These are phyloP conservation scores for Thuja plicata DNA, from an alignment of 83 land plant species.

Conservation along the genomic window DNA sequence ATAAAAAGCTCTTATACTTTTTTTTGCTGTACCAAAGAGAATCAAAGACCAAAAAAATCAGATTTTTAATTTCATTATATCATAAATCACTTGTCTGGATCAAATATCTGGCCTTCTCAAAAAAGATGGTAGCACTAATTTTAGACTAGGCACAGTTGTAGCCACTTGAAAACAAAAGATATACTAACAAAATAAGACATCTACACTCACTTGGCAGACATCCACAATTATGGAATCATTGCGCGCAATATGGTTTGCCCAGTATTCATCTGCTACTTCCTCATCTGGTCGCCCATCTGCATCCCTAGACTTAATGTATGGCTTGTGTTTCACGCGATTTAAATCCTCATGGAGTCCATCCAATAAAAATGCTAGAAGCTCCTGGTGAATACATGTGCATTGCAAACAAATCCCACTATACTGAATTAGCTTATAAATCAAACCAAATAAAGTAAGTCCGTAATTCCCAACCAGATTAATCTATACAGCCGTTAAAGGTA, in stretches of 20 bases:
- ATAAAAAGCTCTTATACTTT: neutral
- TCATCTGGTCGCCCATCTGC: constrained; percentile 92
- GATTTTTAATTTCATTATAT: neutral
- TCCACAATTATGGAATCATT: constrained; percentile 92
- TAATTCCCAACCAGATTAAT: neutral
- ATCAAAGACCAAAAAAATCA: neutral
- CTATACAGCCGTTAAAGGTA: neutral
- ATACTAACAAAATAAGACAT: neutral
- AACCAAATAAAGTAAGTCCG: neutral
- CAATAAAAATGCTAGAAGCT: constrained; percentile 79
- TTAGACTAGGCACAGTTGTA: neutral
- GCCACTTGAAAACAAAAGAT: neutral
- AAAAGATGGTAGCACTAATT: neutral
- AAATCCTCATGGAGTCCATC: constrained; percentile 94
- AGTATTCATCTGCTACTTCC: constrained; percentile 87
- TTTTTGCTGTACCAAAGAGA: neutral
- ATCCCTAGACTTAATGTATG: constrained; percentile 79
- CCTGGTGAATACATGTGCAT: constrained; percentile 31
- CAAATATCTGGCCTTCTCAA: neutral
- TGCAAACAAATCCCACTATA: neutral
- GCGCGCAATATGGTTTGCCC: constrained; percentile 85
- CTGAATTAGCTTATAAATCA: neutral
- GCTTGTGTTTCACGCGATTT: constrained; percentile 81
- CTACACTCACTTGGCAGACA: constrained; percentile 77
- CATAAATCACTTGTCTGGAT: neutral